Percentiles rank a stretch among this genome's conserved stretches.
phyloP scores from a whole-genome alignment of 1,284 basidiomycete species.

The Phellopilus nigrolimitatus region DNA sequence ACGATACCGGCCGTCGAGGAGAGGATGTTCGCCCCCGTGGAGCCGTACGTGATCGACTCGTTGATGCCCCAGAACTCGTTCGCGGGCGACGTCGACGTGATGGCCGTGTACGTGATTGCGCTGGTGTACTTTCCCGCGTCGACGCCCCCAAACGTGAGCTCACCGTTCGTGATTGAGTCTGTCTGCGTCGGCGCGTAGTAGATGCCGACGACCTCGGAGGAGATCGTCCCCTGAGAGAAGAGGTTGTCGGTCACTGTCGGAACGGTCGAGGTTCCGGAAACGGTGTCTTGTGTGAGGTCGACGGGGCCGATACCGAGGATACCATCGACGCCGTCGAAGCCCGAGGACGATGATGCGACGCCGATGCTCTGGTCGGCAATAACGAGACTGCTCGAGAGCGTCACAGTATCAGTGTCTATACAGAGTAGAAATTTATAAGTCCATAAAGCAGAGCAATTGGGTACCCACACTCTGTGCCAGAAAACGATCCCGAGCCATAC shows the following conservation, averaged over 20 bases:
- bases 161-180: constrained; percentile 27
- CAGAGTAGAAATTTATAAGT: neutral
- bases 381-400: constrained; percentile 29
- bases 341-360: constrained; percentile 41
- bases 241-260: too few species aligned
- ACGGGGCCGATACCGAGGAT: constrained; percentile 45
- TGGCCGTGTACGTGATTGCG: constrained; percentile 1
- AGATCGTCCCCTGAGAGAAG: constrained; percentile 35
- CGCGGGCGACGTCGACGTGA: constrained; percentile 25
- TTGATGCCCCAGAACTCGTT: constrained; percentile 34
- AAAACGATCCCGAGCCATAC: constrained; percentile 20
- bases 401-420: constrained; percentile 27
- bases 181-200: constrained; percentile 45
- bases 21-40: too few species aligned
- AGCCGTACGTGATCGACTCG: too few species aligned
- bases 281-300: constrained; percentile 26
- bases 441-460: neutral
- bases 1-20: too few species aligned
- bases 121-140: constrained; percentile 41
- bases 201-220: constrained; percentile 39
- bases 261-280: constrained; percentile 24
- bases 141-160: constrained; percentile 40
- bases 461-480: constrained; percentile 18
- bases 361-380: constrained; percentile 50
- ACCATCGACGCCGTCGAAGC: constrained; percentile 41